A percentile compares a stretch with the other conserved stretches of the same genome.
Evolutionary conservation across 495 filamentous ascomycete genomes (phyloP).

Genomic region (Hypoxylon rickii): DNA sequence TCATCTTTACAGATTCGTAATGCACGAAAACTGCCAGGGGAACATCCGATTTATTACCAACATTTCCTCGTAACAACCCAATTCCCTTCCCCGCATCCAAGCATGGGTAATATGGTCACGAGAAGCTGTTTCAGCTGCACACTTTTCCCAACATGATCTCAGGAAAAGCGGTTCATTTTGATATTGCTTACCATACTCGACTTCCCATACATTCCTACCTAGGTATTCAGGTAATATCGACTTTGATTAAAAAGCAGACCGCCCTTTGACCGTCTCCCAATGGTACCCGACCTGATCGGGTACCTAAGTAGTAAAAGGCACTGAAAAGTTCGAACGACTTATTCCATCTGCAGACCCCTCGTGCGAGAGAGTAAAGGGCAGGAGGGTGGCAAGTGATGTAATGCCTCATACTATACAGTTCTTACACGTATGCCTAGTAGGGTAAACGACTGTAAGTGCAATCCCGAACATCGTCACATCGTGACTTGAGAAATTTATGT

Average conservation of each 20-base stretch:
- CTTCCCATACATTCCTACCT: slow-evolving; percentile 5
- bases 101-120: slow-evolving; percentile 11
- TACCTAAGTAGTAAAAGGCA: slow-evolving; percentile 19
- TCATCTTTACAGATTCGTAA: neutral
- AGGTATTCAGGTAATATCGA: too few relatives aligned
- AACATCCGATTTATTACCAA: slow-evolving; percentile 14
- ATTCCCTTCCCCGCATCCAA: neutral
- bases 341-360: too few relatives aligned
- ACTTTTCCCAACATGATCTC: slow-evolving; percentile 7
- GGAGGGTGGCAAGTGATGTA: too few relatives aligned
- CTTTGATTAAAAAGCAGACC: slow-evolving; percentile 29
- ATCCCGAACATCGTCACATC: too few relatives aligned
- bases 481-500: too few relatives aligned
- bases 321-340: too few relatives aligned
- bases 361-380: too few relatives aligned
- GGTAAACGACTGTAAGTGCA: too few relatives aligned
- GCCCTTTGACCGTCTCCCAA: slow-evolving; percentile 10
- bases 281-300: slow-evolving; percentile 5
- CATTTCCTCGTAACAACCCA: slow-evolving; percentile 1
- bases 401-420: too few relatives aligned
- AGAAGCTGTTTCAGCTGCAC: slow-evolving; percentile 9
- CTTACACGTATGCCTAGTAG: too few relatives aligned
- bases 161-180: slow-evolving; percentile 6
- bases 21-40: slow-evolving; percentile 3
- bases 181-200: slow-evolving; percentile 22